These are phyloP conservation scores for Phaeosphaeria sp. DNA, from an alignment of 2,329 filamentous ascomycete species.

Conservation along the genomic window DNA sequence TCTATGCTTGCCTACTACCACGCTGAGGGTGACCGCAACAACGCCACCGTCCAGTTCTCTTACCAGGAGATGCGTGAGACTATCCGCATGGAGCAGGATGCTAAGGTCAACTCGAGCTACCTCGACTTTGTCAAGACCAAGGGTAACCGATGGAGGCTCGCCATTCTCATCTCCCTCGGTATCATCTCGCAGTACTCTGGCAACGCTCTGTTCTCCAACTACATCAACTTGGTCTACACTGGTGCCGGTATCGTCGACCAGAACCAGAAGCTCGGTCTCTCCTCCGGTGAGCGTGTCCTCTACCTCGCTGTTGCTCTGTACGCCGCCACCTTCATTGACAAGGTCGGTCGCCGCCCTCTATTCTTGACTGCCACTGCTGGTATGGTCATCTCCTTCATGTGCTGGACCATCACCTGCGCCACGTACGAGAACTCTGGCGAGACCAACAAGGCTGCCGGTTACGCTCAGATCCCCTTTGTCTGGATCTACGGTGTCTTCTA, in stretches of 20 bases:
- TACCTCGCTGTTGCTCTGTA: conserved; percentile 63
- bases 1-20: conserved; percentile 68
- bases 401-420: conserved; percentile 47
- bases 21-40: conserved; percentile 64
- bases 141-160: conserved; percentile 70
- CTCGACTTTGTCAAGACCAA: conserved; percentile 67
- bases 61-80: conserved; percentile 71
- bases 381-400: conserved; percentile 45
- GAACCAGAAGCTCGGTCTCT: conserved; percentile 39
- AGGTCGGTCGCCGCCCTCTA: conserved; percentile 62
- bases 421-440: conserved; percentile 37
- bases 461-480: conserved; percentile 58
- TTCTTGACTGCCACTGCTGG: conserved; percentile 56
- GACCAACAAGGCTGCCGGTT: conserved; percentile 46
- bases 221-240: conserved; percentile 67
- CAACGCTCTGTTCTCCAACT: conserved; percentile 71
- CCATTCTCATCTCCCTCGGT: conserved; percentile 68
- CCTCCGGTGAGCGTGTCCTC: conserved; percentile 64
- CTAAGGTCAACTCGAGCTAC: conserved; percentile 60
- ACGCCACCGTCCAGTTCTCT: conserved; percentile 70
- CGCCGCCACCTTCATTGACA: conserved; percentile 64
- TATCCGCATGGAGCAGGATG: conserved; percentile 63
- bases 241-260: conserved; percentile 65
- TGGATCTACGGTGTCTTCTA: conserved; percentile 61
- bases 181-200: conserved; percentile 73